Percentiles rank a stretch among this genome's conserved stretches.
Conservation (phyloP, 345 rosid genomes). For the Hevea brasiliensis region DNA sequence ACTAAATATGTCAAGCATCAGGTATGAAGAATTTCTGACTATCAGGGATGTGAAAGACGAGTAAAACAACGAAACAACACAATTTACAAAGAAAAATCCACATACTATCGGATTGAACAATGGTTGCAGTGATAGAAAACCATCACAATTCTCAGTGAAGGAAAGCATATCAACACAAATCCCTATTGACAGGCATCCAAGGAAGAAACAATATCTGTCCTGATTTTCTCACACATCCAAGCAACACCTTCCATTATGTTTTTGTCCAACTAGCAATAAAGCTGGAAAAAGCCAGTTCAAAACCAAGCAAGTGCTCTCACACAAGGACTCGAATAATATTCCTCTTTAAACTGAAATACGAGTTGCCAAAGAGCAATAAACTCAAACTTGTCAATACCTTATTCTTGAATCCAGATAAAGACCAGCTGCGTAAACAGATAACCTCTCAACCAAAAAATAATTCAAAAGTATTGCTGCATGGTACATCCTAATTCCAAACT, state of each 20-base stretch:
- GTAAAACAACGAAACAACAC: constrained; percentile 19
- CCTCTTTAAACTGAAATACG: background rate
- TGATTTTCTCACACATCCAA: constrained; percentile 11
- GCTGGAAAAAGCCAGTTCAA: constrained; percentile 18
- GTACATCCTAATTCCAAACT: constrained; percentile 10
- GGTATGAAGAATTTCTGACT: constrained; percentile 10
- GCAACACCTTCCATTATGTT: background rate
- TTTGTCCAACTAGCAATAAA: constrained; percentile 6
- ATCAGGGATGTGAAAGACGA: constrained; percentile 12
- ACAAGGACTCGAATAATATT: constrained; percentile 11
- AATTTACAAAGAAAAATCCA: constrained; percentile 8
- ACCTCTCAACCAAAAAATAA: constrained; percentile 16
- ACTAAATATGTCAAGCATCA: constrained; percentile 20
- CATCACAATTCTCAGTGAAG: constrained; percentile 15
- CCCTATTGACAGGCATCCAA: constrained; percentile 14
- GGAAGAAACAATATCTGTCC: constrained; percentile 10
- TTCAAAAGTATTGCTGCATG: constrained; percentile 11
- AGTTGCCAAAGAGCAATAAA: constrained; percentile 5
- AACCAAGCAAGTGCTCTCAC: constrained; percentile 21
- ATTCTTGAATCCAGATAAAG: constrained; percentile 14
- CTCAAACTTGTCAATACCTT: constrained; percentile 18
- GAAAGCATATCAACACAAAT: constrained; percentile 2
- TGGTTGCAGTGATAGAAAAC: constrained; percentile 15
- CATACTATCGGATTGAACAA: constrained; percentile 1
- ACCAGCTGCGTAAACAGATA: constrained; percentile 17